Base-by-base conservation (phyloP, 2,329 filamentous ascomycete species). In the Colletotrichum orbiculare region DNA sequence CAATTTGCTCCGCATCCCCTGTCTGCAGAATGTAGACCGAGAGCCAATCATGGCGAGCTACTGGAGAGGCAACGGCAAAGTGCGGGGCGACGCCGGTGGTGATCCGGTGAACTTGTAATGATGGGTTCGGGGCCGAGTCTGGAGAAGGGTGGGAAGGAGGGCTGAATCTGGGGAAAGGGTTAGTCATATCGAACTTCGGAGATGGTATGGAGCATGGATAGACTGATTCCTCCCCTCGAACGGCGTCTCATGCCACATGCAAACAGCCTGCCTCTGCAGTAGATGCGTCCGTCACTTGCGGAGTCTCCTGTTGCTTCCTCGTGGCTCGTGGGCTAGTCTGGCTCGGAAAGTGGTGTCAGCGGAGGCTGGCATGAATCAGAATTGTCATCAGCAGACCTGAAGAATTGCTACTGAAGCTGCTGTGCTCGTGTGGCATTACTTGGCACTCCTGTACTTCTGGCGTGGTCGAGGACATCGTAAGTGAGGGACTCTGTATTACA, bases 231-330 rank as follows among this genome's bases (percentile, higher is more conserved):
- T 25, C 25, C 25, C 25, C 25, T 25, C 25, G 25, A 25, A 25
- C 25, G 25, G 25, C 25, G 25, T 25, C 25, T 25, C 25, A 25
- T 25, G 25, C 25, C 25, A 25, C 25, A 25, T 25, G 4, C 25
- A 25, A 25, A 25, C 25, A 25, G 25, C 25, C 25, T 25, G 25
- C 25, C 25, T 25, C 25, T 25, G 25, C 25, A 25, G 25, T 25
- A 5, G 25, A 25, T 25, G 45, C 43, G 39, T 34, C 34, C 38
- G 35, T 43, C 46, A 53, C 52, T 25, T n/a, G 52, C 58, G 46
- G 62, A 62, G 52, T 65, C 58, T 62, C 62, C 58, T 65, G 52
- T 56, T 56, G 62, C 38, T 35, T 12, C 57, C 57, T 62, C 62
- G 62, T 62, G 58, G n/a, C 15, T 37, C 11, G 7, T 41, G 11